Base-by-base conservation (phyloP, 177 flowering plant genomes). In the Vitis hybrid region DNA sequence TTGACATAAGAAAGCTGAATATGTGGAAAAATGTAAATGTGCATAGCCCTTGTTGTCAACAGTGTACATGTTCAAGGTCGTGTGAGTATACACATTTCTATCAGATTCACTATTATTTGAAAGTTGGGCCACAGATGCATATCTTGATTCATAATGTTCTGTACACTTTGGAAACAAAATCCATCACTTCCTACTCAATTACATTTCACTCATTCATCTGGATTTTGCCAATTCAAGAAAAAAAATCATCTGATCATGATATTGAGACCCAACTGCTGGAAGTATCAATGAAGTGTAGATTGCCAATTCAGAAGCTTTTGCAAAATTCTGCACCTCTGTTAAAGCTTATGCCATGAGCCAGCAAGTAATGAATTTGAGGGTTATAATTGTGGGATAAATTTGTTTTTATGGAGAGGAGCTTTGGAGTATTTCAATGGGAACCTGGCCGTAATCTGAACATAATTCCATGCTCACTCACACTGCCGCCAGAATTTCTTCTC, bases 391-490 rank as follows among this genome's bases (percentile, higher is more conserved):
- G 48, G 48, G 19, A 56, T 56, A 14, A 56, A 56, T 29, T 3
- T 60, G 14, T 60, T 14, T 18, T 21, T 60, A 2, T 60, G 14
- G 62, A 60, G 19, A 60, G 3, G 15, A 60, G 13, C 15, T 58
- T 6, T 9, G 33, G 5, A 26, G 22, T 29, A 29, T 18, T 53
- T 81, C 74, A 81, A 61, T 66, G 66, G 1, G 83, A 78, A 39
- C 82, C 72, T 1, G 76, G 76, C 78, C 83, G 76, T 31, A 76
- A 72, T 50, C 69, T 78, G 67, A 70, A 80, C 63, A 74, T 74
- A 18, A 57, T 45, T 2, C 83, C 85, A 71, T 85, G 89, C 65
- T 88, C 91, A 49, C 91, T 88, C 65, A 76, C 69, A 49, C 83
- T 86, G 9, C 88, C 88, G 15, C 81, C 69, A 2, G 84, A 72